phyloP scores from a whole-genome alignment of 177 flowering plant genomes.

The Telopea speciosissima region DNA sequence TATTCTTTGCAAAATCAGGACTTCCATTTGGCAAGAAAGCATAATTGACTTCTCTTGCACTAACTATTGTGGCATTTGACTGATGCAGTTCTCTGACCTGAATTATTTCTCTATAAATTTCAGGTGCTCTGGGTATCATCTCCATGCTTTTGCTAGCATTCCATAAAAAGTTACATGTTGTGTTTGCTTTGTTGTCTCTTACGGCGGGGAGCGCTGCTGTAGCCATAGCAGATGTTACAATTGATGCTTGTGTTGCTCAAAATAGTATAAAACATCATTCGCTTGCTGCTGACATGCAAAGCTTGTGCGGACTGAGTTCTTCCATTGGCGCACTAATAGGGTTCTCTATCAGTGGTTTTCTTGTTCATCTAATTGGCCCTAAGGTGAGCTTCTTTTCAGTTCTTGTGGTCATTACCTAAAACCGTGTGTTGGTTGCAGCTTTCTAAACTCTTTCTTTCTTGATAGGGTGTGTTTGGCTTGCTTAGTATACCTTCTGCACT shows the following conservation, averaged over 20 bases:
- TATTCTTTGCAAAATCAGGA: no score
- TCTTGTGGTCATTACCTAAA: background rate
- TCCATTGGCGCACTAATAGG: conserved; percentile 78
- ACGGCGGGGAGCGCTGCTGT: conserved; percentile 82
- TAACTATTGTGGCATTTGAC: background rate
- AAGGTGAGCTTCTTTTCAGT: conserved; percentile 39
- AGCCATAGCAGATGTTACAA: conserved; percentile 96
- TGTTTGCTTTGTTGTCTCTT: conserved; percentile 56
- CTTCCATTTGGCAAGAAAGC: no score
- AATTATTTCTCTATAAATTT: conserved; percentile 9
- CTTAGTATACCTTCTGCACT: conserved; percentile 64
- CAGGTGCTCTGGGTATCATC: conserved; percentile 66
- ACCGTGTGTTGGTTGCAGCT: background rate
- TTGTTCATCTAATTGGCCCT: conserved; percentile 87
- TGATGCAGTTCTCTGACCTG: background rate
- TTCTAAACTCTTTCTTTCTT: conserved; percentile 12
- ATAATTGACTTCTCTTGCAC: background rate
- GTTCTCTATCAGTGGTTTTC: conserved; percentile 71
- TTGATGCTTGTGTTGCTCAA: conserved; percentile 97
- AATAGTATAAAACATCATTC: conserved; percentile 63
- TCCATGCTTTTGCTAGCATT: conserved; percentile 66
- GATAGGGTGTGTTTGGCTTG: conserved; percentile 83
- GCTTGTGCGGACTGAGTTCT: conserved; percentile 74
- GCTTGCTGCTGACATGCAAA: conserved; percentile 95
- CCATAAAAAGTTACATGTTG: conserved; percentile 53